phyloP scores from a whole-genome alignment of 1,284 basidiomycete genomes.

The Amylostereum chailletii region DNA sequence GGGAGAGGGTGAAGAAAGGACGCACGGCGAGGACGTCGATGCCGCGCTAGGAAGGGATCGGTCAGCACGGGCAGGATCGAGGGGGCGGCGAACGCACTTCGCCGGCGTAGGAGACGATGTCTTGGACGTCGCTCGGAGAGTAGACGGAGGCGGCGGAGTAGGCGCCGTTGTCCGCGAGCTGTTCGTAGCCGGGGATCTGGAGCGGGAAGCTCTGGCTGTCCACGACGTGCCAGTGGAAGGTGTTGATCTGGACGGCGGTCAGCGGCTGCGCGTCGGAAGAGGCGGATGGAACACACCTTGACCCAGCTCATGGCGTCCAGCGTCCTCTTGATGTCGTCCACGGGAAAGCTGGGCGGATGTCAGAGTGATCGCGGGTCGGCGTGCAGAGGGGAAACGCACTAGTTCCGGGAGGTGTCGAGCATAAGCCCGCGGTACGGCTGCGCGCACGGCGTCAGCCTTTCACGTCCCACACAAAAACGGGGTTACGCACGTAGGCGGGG shows the following conservation, averaged over 20 bases:
- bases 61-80: background rate
- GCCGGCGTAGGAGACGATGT: conserved; percentile 66
- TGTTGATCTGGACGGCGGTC: conserved; percentile 42
- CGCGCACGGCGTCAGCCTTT: background rate
- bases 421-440: conserved; percentile 75
- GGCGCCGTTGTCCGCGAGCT: conserved; percentile 61
- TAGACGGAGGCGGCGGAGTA: conserved; percentile 57
- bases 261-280: conserved; percentile 6
- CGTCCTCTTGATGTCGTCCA: conserved; percentile 60
- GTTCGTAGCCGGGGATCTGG: conserved; percentile 49
- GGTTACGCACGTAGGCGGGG: conserved; percentile 49
- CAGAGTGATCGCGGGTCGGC: background rate
- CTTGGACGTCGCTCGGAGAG: conserved; percentile 46
- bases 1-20: conserved; percentile 61
- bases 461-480: background rate
- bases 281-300: conserved; percentile 44
- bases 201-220: conserved; percentile 75
- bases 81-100: conserved; percentile 30
- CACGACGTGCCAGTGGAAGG: conserved; percentile 78
- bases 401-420: conserved; percentile 74
- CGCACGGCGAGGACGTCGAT: conserved; percentile 38
- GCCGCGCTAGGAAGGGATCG: background rate
- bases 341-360: conserved; percentile 43
- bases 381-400: conserved; percentile 22
- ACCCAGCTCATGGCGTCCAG: conserved; percentile 83